Base-by-base conservation (phyloP, 371 early-diverging fungal species). In the Rhizopus microsporus region DNA sequence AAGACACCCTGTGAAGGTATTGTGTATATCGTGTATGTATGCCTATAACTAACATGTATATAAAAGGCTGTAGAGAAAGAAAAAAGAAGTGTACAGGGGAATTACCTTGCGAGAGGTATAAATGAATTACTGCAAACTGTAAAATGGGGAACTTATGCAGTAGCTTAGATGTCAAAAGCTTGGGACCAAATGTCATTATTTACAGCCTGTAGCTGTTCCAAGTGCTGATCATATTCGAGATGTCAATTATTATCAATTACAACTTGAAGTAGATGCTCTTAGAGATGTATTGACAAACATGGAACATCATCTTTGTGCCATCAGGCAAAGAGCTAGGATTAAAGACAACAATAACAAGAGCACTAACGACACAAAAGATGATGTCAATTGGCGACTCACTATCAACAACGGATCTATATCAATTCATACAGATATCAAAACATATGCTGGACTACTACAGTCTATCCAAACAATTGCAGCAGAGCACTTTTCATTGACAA, bases 11-110 rank as follows among this genome's bases (percentile, higher is more conserved):
- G 46, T 46, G 46, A 42, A 7, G 9, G 45, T 56, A n/a, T 30
- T 16, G 9, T n/a, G n/a, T 34, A 5, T n/a, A 51, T 35, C 10
- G 23, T 40, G 10, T 6, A 17, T 46, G 31, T 29, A n/a, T 3
- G 8, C 4, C 10, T 55, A 7, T 46, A n/a, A 12, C 29, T 43
- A 34, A 29, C 15, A 52, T 43, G 8, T 52, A 7, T 29, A 6
- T n/a, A 42, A 37, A 42, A 76, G 77, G 74, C 33, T 77, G 77
- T 45, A 69, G 77, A 61, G 77, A 77, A 60, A 62, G 74, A 37
- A 77, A 77, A 50, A 74, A 74, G 46, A 77, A 77, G 55, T 77
- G 77, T 40, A 60, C 68, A 43, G 62, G 67, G 1, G 77, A 69
- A 10, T 67, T 63, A 8, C 77, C 77, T 39, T 77, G 77, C 46